phyloP scores from a whole-genome alignment of 352 stramenopile genomes.

The Phytophthora hybrid region DNA sequence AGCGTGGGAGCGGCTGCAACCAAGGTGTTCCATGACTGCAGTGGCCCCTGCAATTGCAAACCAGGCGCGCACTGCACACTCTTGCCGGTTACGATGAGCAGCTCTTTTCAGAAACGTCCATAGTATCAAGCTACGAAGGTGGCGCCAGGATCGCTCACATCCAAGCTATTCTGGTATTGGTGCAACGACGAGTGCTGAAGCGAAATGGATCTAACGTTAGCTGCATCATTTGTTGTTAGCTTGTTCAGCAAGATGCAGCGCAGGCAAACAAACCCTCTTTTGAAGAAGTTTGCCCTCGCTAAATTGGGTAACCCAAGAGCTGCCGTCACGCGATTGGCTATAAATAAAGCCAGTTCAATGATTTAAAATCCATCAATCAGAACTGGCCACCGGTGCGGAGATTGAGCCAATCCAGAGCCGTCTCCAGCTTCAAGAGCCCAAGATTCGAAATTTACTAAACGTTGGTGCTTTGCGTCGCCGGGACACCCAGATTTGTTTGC shows the following conservation, averaged over 20 bases:
- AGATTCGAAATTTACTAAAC: slow-evolving; percentile 3
- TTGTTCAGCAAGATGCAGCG: too few relatives aligned
- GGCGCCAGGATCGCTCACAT: neutral
- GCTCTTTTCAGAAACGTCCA: neutral
- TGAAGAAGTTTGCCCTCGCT: neutral
- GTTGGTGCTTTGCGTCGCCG: neutral
- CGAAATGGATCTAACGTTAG: too few relatives aligned
- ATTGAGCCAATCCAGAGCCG: slow-evolving; percentile 52
- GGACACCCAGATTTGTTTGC: too few relatives aligned
- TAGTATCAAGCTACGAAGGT: neutral
- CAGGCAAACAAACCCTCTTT: neutral
- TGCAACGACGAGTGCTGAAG: too few relatives aligned
- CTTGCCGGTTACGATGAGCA: too few relatives aligned
- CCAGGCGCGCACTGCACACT: too few relatives aligned
- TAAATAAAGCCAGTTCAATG: slow-evolving; percentile 46
- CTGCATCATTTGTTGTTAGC: too few relatives aligned
- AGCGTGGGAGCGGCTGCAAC: too few relatives aligned
- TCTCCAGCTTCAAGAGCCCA: neutral
- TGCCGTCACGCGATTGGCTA: slow-evolving; percentile 12
- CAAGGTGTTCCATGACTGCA: too few relatives aligned
- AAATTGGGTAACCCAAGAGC: neutral
- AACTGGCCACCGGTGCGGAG: neutral
- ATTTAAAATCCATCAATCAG: slow-evolving; percentile 45
- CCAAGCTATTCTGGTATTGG: neutral
- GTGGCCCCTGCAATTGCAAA: too few relatives aligned